These are phyloP conservation scores for Sclerotiophoma versabilis DNA, from an alignment of 2,329 filamentous ascomycete species.

Conservation along the genomic window DNA sequence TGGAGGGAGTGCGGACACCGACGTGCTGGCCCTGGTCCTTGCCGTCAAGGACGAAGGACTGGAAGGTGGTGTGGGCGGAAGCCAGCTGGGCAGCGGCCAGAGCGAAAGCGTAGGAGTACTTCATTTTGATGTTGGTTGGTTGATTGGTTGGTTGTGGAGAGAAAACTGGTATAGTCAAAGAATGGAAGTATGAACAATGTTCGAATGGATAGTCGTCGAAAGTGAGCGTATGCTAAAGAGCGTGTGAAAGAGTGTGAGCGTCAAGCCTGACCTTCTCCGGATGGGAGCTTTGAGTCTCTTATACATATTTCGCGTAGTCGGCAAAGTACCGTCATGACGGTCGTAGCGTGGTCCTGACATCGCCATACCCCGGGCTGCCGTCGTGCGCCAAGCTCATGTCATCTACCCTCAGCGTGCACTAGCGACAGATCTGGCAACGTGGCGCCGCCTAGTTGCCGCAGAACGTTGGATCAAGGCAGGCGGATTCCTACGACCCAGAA, in stretches of 20 bases:
- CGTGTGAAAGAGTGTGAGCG: conserved; percentile 42
- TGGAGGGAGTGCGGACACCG: conserved; percentile 55
- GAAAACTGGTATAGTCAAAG: conserved; percentile 29
- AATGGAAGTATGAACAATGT: conserved; percentile 30
- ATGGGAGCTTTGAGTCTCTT: conserved; percentile 27
- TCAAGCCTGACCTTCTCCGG: conserved; percentile 39
- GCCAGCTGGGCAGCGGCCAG: conserved; percentile 45
- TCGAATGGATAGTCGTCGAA: conserved; percentile 37
- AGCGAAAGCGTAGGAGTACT: conserved; percentile 40
- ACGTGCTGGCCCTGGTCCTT: conserved; percentile 45
- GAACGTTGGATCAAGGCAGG: conserved; percentile 26
- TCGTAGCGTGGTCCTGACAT: conserved; percentile 23
- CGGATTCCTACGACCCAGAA: conserved; percentile 30
- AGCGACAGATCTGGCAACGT: conserved; percentile 18
- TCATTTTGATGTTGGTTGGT: conserved; percentile 42
- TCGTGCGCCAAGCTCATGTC: conserved; percentile 33
- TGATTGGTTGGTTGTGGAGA: conserved; percentile 25
- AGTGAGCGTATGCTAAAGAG: conserved; percentile 41
- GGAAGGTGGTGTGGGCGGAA: conserved; percentile 48
- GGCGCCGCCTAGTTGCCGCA: conserved; percentile 32
- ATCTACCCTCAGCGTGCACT: conserved; percentile 35
- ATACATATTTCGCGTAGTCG: conserved; percentile 30
- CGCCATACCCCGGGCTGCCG: conserved; percentile 25
- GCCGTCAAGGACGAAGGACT: conserved; percentile 52
- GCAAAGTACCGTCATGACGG: conserved; percentile 24